A percentile compares a stretch with the other conserved stretches of the same genome.
Evolutionary conservation across 2,329 filamentous ascomycete species (phyloP).

Genomic region (Hypoxylon sp.): DNA sequence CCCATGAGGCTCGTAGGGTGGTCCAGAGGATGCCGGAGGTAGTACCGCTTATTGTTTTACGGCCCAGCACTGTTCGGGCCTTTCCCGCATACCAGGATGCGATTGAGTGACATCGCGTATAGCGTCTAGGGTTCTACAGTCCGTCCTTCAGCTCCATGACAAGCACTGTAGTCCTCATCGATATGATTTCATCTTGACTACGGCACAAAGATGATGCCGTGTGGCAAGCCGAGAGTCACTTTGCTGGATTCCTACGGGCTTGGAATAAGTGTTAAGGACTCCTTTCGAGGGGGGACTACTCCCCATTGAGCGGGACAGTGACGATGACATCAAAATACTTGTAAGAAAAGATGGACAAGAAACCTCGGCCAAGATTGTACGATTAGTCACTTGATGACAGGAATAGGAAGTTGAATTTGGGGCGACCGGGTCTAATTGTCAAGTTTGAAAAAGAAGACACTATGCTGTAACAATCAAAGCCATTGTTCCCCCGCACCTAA

Average conservation of each 20-base stretch:
- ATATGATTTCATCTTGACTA: not conserved
- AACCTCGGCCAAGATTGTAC: constrained; percentile 1
- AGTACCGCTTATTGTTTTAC: constrained; percentile 10
- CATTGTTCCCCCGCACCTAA: not conserved
- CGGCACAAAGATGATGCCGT: not conserved
- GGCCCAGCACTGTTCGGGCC: constrained; percentile 18
- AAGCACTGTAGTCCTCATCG: constrained; percentile 3
- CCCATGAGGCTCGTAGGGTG: not conserved
- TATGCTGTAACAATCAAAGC: not conserved
- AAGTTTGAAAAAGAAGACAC: not conserved
- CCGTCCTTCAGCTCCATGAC: constrained; percentile 13
- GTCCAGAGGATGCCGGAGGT: not conserved
- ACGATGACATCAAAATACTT: constrained; percentile 9
- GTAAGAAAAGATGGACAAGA: not conserved
- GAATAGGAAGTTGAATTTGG: constrained; percentile 17
- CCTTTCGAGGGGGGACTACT: constrained; percentile 6
- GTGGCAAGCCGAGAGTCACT: not conserved
- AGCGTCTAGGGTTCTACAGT: constrained; percentile 5
- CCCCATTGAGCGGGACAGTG: constrained; percentile 12
- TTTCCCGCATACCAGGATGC: constrained; percentile 18
- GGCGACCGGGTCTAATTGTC: constrained; percentile 12
- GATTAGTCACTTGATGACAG: not conserved
- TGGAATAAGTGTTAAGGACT: constrained; percentile 16
- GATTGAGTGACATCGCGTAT: constrained; percentile 9
- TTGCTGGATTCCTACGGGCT: constrained; percentile 17